Base-by-base conservation (phyloP, 164 flowering plant species). In the Cinnamomum micranthum region DNA sequence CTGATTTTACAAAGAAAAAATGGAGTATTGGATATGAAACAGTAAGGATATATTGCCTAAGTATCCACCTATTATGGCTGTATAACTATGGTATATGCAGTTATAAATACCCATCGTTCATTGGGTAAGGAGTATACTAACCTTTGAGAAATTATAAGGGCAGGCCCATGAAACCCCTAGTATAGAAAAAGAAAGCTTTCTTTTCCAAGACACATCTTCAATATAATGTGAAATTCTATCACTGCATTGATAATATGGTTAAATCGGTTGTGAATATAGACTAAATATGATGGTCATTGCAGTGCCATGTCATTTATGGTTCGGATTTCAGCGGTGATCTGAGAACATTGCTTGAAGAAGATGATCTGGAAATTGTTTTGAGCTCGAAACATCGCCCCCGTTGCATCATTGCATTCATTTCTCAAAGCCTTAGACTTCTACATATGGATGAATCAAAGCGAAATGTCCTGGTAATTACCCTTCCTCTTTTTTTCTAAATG, bases 261-360 rank as follows among this genome's bases (percentile, higher is more conserved):
- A 55, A 55, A 55, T 55, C 6, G 19, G 60, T 55, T 31, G 6
- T 69, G 71, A 69, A 35, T 7, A n/a, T 0, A 11, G 71, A 33
- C 24, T 35, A 11, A 55, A n/a, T 9, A 27, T 50, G 14, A 70
- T 66, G 72, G 47, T 69, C 19, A 66, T 74, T 88, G 94, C 89
- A 95, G 99, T 93, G 98, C 74, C 99, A 95, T 85, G 82, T 95
- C 68, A 79, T 84, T 75, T 84, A 92, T 82, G 99, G 90, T 25
- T 93, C 98, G 52, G 91, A 93, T 84, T 52, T 86, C 55, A 76
- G 76, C 27, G 55, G 71, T 75, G 97, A 95, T 80, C 87, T 92
- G 59, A 71, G 75, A 50, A 68, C 74, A 79, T 59, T 91, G 81
- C 89, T 93, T 25, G 92, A 93, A 65, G 87, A 58, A 24, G 97